Base-by-base conservation (phyloP, 768 basidiomycete genomes). In the Lepiota brunneoincarnata region DNA sequence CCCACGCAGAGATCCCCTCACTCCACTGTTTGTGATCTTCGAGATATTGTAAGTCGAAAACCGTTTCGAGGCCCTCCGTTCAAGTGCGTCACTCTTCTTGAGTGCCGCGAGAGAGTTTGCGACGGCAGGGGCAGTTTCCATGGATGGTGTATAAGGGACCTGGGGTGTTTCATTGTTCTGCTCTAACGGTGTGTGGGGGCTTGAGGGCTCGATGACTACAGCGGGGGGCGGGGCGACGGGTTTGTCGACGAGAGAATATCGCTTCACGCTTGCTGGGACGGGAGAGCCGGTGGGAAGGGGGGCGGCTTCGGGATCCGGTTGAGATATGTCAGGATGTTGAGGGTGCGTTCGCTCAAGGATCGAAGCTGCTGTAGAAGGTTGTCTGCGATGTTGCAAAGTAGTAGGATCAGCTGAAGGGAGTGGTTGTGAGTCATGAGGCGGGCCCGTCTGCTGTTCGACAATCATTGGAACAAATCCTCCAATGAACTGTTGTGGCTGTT, bases 21-120 rank as follows among this genome's bases (percentile, higher is more conserved):
- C 65, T 21, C 71, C 67, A 17, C 78, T 68, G 14, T 86, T 84
- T 2, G 92, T 87, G 87, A 98, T 95, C 72, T 95, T 95, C 43
- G 89, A 86, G 62, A 98, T 89, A 59, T 94, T 91, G 67, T 96
- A 98, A 1, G 87, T 86, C 39, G 94, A 97, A 72, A 94, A 98
- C 0, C 97, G 89, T 66, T 98, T 98, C 18, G 91, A 94, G 15
- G 96, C 96, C 42, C 96, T 80, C 18, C 96, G 83, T 62, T 94
- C 92, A 36, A 98, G 79, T 0, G 84, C 80, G 60, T 95, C 93
- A 47, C 82, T 86, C 62, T 88, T 85, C 70, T 95, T 89, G 42
- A 99, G 77, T 6, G 93, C 93, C 6, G 91, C 93, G 9, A 98
- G 79, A 4, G 91, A 89, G 63, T 83, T 82, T 48, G 89, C 89